Conservation (phyloP, 2,329 filamentous ascomycete genomes). For the Chrysosporium queenslandicum region DNA sequence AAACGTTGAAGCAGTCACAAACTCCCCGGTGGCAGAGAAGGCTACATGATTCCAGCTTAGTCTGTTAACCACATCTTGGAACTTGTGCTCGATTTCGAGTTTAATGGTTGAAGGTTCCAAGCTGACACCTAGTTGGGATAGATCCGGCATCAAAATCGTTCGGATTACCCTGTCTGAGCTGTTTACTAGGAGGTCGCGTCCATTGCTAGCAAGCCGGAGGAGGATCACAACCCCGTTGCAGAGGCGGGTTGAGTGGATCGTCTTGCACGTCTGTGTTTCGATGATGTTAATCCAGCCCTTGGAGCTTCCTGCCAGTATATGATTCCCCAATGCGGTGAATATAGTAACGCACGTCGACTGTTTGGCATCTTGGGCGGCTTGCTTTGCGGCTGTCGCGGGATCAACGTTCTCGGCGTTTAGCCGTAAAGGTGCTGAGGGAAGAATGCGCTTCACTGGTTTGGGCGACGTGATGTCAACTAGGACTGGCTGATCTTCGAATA, state of each 20-base stretch:
- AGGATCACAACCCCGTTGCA: constrained; percentile 82
- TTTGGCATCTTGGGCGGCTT: constrained; percentile 82
- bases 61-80: constrained; percentile 92
- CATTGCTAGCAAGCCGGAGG: constrained; percentile 71
- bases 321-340: constrained; percentile 73
- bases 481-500: constrained; percentile 87
- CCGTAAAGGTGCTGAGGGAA: constrained; percentile 74
- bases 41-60: constrained; percentile 95
- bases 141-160: constrained; percentile 79
- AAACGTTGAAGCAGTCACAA: constrained; percentile 90
- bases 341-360: constrained; percentile 89
- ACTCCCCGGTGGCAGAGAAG: constrained; percentile 88
- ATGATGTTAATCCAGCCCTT: constrained; percentile 97
- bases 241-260: constrained; percentile 82
- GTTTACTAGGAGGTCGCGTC: constrained; percentile 81
- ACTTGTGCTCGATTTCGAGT: constrained; percentile 90
- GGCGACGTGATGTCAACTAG: constrained; percentile 69
- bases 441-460: constrained; percentile 60
- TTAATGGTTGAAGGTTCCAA: constrained; percentile 78
- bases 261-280: constrained; percentile 65
- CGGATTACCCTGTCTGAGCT: constrained; percentile 90
- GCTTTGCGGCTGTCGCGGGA: constrained; percentile 58
- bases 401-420: constrained; percentile 58
- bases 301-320: constrained; percentile 85
- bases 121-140: constrained; percentile 43